Evolutionary conservation across 2,329 filamentous ascomycete species (phyloP), one percentile per base, ranked within the genome.

Genomic region (Atkinsonella texensis): DNA sequence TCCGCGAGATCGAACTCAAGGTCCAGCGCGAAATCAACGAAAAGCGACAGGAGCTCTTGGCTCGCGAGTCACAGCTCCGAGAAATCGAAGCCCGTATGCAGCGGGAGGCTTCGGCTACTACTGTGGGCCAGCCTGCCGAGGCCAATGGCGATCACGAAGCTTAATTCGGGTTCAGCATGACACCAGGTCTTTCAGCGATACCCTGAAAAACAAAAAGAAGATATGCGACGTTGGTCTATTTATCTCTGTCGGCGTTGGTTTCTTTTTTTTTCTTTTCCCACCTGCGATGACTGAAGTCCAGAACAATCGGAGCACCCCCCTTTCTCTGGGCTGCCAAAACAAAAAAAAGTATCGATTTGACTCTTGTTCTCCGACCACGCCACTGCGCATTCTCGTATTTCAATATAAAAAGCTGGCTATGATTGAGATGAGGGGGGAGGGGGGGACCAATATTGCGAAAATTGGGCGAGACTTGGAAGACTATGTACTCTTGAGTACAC

Each of bases 11-110:
- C 68, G 93, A 98, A 70, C 79, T 96, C 76, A 98, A 98, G 84
- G 93, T 98, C 57, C 93, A 98, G 76, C 88, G 93, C 68, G 93
- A 98, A 74, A 98, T 98, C 77, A 95, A 96, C 74, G 93, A 97
- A 81, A 98, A 98, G 83, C 85, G 93, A 75, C 93, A 98, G 75
- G 93, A 98, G 74, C 80, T 98, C 56, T 70, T 98, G 72, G 93
- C 93, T 58, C 89, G 93, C 70, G 93, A 98, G 76, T 95, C 89
- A 65, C 93, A 98, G 75, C 83, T 98, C 63, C 91, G 93, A 73
- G 93, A 98, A 77, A 96, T 98, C 67, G 91, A 97, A 74, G 91
- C 90, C 57, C 86, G 91, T 66, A 96, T 97, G 91, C 84, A 90
- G 67, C 84, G 90, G 68, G 89, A 95, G 73, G 84, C 80, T 65